Conservation (phyloP, 2,329 filamentous ascomycete species). For the Aspergillus tanneri region DNA sequence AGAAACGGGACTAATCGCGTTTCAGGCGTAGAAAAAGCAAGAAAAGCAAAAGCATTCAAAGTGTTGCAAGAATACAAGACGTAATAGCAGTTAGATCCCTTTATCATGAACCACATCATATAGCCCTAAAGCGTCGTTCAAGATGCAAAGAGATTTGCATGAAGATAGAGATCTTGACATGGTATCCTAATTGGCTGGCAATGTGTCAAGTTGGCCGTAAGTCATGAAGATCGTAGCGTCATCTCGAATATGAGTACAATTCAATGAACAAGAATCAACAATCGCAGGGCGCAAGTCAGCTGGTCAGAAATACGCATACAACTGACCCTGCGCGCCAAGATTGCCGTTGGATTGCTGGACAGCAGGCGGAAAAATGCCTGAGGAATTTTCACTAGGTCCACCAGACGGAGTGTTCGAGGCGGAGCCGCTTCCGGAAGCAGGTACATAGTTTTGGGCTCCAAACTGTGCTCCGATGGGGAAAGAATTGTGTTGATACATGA, state of each 20-base stretch:
- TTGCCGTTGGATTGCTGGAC: conserved; percentile 30
- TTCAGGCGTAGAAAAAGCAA: conserved; percentile 9
- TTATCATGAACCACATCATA: conserved; percentile 19
- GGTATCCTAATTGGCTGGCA: conserved; percentile 30
- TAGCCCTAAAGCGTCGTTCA: conserved; percentile 20
- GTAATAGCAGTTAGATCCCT: conserved; percentile 16
- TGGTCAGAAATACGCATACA: conserved; percentile 37
- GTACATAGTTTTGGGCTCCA: conserved; percentile 25
- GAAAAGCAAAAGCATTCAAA: conserved; percentile 18
- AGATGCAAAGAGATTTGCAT: conserved; percentile 23
- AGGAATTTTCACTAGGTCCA: conserved; percentile 29
- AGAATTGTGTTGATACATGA: conserved; percentile 31
- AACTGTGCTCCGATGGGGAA: conserved; percentile 30
- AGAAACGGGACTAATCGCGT: neutral
- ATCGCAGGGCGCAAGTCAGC: conserved; percentile 15
- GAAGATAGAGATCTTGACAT: conserved; percentile 25
- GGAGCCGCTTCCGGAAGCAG: conserved; percentile 21
- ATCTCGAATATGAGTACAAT: conserved; percentile 41
- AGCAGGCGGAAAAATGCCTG: conserved; percentile 31
- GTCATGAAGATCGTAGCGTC: conserved; percentile 39
- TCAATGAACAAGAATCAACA: conserved; percentile 25
- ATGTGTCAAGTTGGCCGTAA: conserved; percentile 27
- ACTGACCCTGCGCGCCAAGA: conserved; percentile 28
- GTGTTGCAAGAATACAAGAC: conserved; percentile 24
- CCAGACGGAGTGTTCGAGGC: conserved; percentile 28